Percentiles rank a stretch among this genome's conserved stretches.
These are phyloP conservation scores for Ascochyta fabae DNA, from an alignment of 2,329 filamentous ascomycete species.

Conservation along the genomic window DNA sequence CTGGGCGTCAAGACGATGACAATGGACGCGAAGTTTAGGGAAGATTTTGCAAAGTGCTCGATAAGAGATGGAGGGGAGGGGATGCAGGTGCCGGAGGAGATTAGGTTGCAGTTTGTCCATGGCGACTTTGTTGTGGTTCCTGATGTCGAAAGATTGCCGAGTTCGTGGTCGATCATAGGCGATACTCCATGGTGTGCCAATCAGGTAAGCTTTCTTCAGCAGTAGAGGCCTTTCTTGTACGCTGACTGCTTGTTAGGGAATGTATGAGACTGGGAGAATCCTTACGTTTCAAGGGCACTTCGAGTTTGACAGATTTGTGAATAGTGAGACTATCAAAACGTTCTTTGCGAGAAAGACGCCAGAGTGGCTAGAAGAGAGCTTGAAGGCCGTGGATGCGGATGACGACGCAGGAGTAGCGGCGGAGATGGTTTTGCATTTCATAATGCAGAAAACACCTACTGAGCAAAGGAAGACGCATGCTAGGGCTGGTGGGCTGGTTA, in stretches of 20 bases:
- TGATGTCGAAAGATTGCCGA: constrained; percentile 19
- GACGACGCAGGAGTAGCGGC: constrained; percentile 43
- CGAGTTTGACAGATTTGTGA: constrained; percentile 54
- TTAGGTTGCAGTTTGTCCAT: constrained; percentile 52
- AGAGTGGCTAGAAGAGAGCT: constrained; percentile 24
- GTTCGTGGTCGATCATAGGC: constrained; percentile 30
- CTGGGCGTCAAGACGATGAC: constrained; percentile 34
- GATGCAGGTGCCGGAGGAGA: constrained; percentile 7
- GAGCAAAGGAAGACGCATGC: background rate
- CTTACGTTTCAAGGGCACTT: constrained; percentile 55
- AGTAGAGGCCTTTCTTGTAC: constrained; percentile 39
- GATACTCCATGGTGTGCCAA: constrained; percentile 44
- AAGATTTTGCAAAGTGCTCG: background rate
- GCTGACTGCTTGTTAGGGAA: constrained; percentile 32
- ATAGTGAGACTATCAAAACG: constrained; percentile 47
- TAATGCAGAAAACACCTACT: constrained; percentile 23
- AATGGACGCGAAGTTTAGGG: constrained; percentile 22
- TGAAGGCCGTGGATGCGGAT: constrained; percentile 30
- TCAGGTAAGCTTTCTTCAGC: constrained; percentile 34
- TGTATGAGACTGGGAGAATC: constrained; percentile 49
- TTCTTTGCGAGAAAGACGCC: constrained; percentile 41
- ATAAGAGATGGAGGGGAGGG: background rate
- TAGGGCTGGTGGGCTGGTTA: constrained; percentile 26
- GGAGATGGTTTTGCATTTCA: constrained; percentile 43
- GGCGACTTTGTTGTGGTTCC: constrained; percentile 39